These are phyloP conservation scores for Bolboschoenoplectus hybrid DNA, from an alignment of 202 grass and related monocot species.

Conservation along the genomic window DNA sequence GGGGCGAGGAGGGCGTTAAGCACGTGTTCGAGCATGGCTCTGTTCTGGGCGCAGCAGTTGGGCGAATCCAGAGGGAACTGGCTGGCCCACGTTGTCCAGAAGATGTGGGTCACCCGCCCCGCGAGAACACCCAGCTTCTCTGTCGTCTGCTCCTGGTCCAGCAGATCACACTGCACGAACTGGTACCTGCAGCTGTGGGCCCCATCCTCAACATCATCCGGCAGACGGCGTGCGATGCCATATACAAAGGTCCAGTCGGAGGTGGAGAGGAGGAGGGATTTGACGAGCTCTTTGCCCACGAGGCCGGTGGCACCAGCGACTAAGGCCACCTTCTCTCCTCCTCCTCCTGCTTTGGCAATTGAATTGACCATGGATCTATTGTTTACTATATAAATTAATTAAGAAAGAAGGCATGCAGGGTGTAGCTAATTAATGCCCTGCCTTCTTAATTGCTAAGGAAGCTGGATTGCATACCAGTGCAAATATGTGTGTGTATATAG, in stretches of 20 bases:
- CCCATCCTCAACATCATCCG: background rate
- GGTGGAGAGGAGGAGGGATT: background rate
- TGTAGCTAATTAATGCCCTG: too few relatives aligned
- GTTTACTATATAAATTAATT: background rate
- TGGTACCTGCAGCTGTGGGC: background rate
- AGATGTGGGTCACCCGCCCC: constrained; percentile 40
- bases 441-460: too few relatives aligned
- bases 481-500: too few relatives aligned
- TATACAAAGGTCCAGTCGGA: constrained; percentile 38
- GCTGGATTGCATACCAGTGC: too few relatives aligned
- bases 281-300: constrained; percentile 43
- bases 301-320: constrained; percentile 46
- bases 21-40: constrained; percentile 38
- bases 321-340: constrained; percentile 39
- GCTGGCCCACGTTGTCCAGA: constrained; percentile 50
- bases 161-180: constrained; percentile 46
- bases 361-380: background rate
- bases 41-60: constrained; percentile 43
- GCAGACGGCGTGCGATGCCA: constrained; percentile 31
- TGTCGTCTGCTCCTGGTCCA: constrained; percentile 18
- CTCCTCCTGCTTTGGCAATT: background rate
- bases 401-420: too few relatives aligned
- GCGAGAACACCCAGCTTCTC: constrained; percentile 33
- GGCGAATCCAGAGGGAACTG: constrained; percentile 37
- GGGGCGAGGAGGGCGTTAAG: constrained; percentile 36